Evolutionary conservation across 768 basidiomycete species (phyloP).

Genomic region (Termitomyces sp.): DNA sequence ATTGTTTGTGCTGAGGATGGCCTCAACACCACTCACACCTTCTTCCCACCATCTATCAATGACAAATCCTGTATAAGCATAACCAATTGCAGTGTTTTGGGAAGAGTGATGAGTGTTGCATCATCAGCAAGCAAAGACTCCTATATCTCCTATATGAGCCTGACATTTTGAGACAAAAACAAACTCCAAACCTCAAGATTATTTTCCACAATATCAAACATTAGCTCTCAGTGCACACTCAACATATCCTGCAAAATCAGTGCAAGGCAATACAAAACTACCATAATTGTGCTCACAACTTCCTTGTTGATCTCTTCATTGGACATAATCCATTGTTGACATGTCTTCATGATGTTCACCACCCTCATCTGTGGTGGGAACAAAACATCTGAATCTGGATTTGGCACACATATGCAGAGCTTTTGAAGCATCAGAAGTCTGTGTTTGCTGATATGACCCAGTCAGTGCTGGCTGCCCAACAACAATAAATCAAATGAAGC

Average conservation of each 20-base stretch:
- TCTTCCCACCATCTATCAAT: no score
- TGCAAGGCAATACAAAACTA: conserved; percentile 68
- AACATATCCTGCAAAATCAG: conserved; percentile 78
- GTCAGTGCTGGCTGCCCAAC: no score
- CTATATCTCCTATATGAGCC: conserved; percentile 45
- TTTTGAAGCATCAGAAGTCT: conserved; percentile 61
- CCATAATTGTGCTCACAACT: conserved; percentile 71
- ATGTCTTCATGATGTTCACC: conserved; percentile 80
- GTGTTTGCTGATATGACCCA: conserved; percentile 58
- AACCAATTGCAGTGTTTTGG: conserved; percentile 64
- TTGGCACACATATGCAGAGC: conserved; percentile 69
- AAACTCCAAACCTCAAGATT: conserved; percentile 68
- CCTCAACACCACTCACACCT: no score
- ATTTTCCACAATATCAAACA: conserved; percentile 84
- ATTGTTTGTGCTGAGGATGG: no score
- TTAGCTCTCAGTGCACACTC: conserved; percentile 89
- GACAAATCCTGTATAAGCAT: conserved; percentile 62
- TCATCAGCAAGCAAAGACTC: conserved; percentile 54
- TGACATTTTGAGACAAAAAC: conserved; percentile 24
- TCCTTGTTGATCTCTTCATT: conserved; percentile 72
- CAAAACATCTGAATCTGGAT: conserved; percentile 68
- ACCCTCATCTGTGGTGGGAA: conserved; percentile 84
- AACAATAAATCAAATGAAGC: no score
- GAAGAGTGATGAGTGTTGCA: conserved; percentile 52
- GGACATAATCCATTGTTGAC: conserved; percentile 76